These are phyloP conservation scores for Endothia cerciana DNA, from an alignment of 2,329 filamentous ascomycete genomes.

Conservation along the genomic window DNA sequence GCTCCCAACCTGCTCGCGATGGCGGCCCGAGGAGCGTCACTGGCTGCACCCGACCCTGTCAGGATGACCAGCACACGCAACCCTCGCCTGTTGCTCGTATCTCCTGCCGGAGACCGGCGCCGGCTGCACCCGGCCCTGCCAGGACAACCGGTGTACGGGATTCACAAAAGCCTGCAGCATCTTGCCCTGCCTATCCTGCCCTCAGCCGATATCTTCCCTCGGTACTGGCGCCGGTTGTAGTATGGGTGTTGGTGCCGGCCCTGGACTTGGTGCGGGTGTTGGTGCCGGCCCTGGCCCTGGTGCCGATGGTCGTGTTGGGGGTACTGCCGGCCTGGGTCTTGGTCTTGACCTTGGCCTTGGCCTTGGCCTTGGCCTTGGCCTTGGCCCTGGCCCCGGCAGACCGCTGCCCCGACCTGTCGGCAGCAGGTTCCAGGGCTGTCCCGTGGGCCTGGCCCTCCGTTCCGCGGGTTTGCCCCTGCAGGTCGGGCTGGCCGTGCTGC, in stretches of 20 bases:
- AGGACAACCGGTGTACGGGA: no score
- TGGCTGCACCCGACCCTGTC: background rate
- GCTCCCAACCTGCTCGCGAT: background rate
- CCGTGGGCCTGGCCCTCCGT: background rate
- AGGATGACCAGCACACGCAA: background rate
- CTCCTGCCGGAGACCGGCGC: background rate
- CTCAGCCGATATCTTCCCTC: background rate
- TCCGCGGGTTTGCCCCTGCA: constrained; percentile 7
- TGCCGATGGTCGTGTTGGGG: background rate
- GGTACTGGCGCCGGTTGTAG: background rate
- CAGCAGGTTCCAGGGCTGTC: no score
- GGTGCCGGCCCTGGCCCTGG: background rate
- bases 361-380: no score
- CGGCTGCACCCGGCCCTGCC: no score
- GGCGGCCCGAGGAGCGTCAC: background rate
- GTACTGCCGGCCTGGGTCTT: background rate
- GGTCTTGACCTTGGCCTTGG: no score
- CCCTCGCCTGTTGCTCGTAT: background rate
- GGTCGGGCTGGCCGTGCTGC: constrained; percentile 3
- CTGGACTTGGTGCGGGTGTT: background rate
- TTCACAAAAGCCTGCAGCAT: no score
- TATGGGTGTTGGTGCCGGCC: background rate
- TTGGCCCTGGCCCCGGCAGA: no score
- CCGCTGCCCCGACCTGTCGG: no score
- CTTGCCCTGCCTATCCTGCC: background rate